Evolutionary conservation across 176 grass and related monocot genomes (phyloP), one percentile per base, ranked within the genome.

Genomic region (Avena eriantha): DNA sequence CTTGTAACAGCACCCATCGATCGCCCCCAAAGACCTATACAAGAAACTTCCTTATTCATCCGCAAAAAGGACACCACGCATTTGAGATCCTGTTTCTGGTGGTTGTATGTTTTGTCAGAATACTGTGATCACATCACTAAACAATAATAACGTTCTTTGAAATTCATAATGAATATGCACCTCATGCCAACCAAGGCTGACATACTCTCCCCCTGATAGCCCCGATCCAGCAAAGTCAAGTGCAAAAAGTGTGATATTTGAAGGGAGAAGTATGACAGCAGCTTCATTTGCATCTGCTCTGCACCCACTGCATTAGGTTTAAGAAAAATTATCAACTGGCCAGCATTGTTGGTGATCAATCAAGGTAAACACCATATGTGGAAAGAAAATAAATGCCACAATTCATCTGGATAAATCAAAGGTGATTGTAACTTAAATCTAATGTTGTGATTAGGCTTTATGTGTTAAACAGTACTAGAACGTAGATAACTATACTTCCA

Each of bases 261-360:
- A 96, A 86, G 97, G 97, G 80, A 99, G 90, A 87, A 99, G 92
- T 88, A 99, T 90, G 39, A 99, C 92, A 36, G 92, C 94, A 7
- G 97, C 97, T 94, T 99, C 97, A 89, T 99, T 99, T 93, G 92
- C 97, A 92, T 99, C 97, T 47, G 97, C 97, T 93, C 97, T 94
- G 87, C 97, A 99, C 82, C 97, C 97, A 87, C 97, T 99, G 94
- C 85, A 94, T 91, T 82, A 33, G 55, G 58, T 87, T 81, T 60
- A 82, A 82, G 24, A 56, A 54, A 36, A 72, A 50, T 6, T 23
- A 69, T 85, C 84, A 88, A 54, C 56, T 80, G 46, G 21, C 23
- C 65, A 87, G 64, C 31, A 76, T 22, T 15, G 31, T 39, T 66
- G 19, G 5, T 18, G 71, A 58, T 84, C 24, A 61, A 84, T 69